These are phyloP conservation scores for Kwoniella newhampshirensis DNA, from an alignment of 768 basidiomycete genomes.

Conservation along the genomic window DNA sequence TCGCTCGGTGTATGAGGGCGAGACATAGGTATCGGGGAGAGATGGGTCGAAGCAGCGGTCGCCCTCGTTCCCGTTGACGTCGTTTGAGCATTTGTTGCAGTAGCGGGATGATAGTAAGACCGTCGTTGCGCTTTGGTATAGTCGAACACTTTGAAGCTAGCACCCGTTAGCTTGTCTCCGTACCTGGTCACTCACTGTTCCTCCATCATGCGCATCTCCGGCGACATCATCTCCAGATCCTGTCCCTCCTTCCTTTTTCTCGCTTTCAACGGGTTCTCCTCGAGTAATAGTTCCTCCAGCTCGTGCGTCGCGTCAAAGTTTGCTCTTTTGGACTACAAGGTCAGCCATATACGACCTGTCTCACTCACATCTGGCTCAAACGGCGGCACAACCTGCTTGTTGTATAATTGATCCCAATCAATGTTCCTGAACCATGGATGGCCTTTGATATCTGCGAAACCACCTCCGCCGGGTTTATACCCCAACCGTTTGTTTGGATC, in stretches of 20 bases:
- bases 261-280: constrained; percentile 96
- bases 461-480: constrained; percentile 72
- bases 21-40: constrained; percentile 6
- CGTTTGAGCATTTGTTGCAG: constrained; percentile 18
- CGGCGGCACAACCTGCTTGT: constrained; percentile 66
- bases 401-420: constrained; percentile 76
- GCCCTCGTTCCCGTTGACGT: constrained; percentile 27
- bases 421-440: constrained; percentile 83
- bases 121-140: constrained; percentile 87
- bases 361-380: constrained; percentile 87
- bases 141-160: constrained; percentile 88
- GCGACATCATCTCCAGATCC: constrained; percentile 77
- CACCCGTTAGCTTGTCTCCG: not conserved
- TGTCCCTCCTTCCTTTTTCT: constrained; percentile 86
- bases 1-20: constrained; percentile 48
- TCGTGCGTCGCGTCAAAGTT: constrained; percentile 99
- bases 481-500: constrained; percentile 78
- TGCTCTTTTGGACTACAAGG: constrained; percentile 84
- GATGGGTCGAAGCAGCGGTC: constrained; percentile 32
- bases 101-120: constrained; percentile 78
- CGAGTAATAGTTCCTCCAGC: constrained; percentile 88
- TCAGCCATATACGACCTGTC: constrained; percentile 5
- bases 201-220: constrained; percentile 97
- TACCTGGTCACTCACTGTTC: constrained; percentile 67
- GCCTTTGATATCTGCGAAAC: constrained; percentile 70